Conservation (phyloP, 1,284 basidiomycete genomes). For the Inonotus obliquus region DNA sequence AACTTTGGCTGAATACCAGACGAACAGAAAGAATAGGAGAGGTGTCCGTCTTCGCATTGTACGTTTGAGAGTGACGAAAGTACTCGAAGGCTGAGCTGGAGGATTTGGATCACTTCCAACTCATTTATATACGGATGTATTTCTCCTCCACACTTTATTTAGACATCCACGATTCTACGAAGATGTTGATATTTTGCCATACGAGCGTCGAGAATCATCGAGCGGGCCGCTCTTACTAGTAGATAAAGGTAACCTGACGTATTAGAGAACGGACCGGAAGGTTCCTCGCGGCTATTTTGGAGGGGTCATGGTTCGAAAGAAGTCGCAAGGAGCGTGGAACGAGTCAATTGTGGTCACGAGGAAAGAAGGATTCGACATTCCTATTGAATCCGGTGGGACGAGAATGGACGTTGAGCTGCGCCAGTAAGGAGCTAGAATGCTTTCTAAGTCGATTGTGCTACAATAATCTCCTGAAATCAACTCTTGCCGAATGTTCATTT, state of each 20-base stretch:
- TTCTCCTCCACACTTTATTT: background rate
- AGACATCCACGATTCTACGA: background rate
- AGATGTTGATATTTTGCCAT: too few species aligned
- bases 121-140: background rate
- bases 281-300: background rate
- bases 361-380: background rate
- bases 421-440: too few species aligned
- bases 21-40: background rate
- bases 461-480: too few species aligned
- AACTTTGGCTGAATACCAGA: too few species aligned
- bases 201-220: background rate
- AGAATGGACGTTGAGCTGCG: background rate
- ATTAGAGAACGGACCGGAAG: background rate
- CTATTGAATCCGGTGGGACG: background rate
- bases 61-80: background rate
- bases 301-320: background rate
- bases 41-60: background rate
- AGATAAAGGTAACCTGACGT: background rate
- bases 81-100: background rate
- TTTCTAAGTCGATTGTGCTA: too few species aligned
- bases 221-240: background rate
- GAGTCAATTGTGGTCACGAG: background rate
- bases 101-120: background rate
- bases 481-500: too few species aligned
- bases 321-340: background rate